Evolutionary conservation across 169 alveolate species (phyloP), one percentile per base, ranked within the genome.

Genomic region (Plasmodium gallinaceum): DNA sequence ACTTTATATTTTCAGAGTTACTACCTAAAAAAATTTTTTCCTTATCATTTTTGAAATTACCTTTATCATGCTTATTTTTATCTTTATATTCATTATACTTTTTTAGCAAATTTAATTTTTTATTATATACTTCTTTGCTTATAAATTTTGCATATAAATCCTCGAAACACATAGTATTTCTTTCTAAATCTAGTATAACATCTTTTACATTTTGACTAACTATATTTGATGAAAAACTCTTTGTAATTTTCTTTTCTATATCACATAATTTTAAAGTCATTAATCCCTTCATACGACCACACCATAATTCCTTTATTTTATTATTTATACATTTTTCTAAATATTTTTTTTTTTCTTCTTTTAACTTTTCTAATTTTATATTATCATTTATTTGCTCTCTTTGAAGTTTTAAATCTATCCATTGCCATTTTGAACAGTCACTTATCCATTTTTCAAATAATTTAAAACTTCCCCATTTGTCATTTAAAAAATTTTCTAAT

Each of bases 361-460:
- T 78, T 12, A 78, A 70, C 54, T 78, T 78, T 43, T 78, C 89
- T 57, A 78, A 64, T 39, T 78, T 78, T 7, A 78, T 70, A 65
- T 65, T 78, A 42, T 54, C 64, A 48, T 45, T 65, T 64, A 78
- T 78, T n/a, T 64, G 65, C 18, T 78, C 89, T 57, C 70, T 78
- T 60, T 78, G 89, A 39, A 78, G 64, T 58, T 78, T 54, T 69
- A 78, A 65, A 78, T 78, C 89, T 24, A 78, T 78, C 89, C 89
- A 78, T 52, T 78, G 89, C 89, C 89, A 78, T n/a, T 78, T 78
- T 9, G 89, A 78, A 20, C 89, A 64, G 14, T 78, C 89, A 24
- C 64, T 78, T 12, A 78, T 8, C 89, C 89, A 78, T 57, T 78
- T 78, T 22, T 78, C 89, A 65, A 78, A 78, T n/a, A 78, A 46